Evolutionary conservation across 805 yeast genomes (phyloP).

Genomic region (Saturnispora zaruensis): DNA sequence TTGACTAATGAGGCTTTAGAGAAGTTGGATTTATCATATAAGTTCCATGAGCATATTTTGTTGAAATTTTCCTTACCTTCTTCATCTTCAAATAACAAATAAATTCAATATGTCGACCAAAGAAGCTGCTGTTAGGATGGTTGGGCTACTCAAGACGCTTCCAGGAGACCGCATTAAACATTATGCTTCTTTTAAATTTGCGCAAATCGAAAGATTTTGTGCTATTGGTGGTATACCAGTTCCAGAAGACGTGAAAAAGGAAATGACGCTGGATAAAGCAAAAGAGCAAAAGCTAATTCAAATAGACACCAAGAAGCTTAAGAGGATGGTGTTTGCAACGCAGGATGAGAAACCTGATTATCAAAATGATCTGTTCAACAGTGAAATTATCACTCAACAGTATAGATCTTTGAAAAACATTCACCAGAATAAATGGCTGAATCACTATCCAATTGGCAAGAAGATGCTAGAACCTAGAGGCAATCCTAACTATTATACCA

Average conservation of each 20-base stretch:
- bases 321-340: slow-evolving; percentile 31
- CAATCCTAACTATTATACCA: slow-evolving; percentile 67
- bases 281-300: slow-evolving; percentile 31
- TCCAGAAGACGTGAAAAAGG: slow-evolving; percentile 31
- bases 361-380: slow-evolving; percentile 43
- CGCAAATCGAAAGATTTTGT: slow-evolving; percentile 51
- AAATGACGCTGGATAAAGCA: slow-evolving; percentile 25
- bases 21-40: not conserved
- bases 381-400: slow-evolving; percentile 42
- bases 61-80: not conserved
- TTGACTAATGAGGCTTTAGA: not conserved
- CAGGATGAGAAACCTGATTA: slow-evolving; percentile 32
- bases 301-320: slow-evolving; percentile 29
- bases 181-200: slow-evolving; percentile 59
- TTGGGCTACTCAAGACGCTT: slow-evolving; percentile 48
- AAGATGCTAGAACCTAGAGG: slow-evolving; percentile 75
- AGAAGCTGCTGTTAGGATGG: slow-evolving; percentile 41
- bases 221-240: slow-evolving; percentile 40
- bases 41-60: slow-evolving; percentile 1
- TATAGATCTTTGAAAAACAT: slow-evolving; percentile 48
- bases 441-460: slow-evolving; percentile 55
- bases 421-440: slow-evolving; percentile 51
- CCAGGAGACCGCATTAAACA: slow-evolving; percentile 66
- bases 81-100: not conserved
- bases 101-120: slow-evolving; percentile 7